Evolutionary conservation across 208 protist species (phyloP).

Genomic region (Acanthamoeba triangularis): DNA sequence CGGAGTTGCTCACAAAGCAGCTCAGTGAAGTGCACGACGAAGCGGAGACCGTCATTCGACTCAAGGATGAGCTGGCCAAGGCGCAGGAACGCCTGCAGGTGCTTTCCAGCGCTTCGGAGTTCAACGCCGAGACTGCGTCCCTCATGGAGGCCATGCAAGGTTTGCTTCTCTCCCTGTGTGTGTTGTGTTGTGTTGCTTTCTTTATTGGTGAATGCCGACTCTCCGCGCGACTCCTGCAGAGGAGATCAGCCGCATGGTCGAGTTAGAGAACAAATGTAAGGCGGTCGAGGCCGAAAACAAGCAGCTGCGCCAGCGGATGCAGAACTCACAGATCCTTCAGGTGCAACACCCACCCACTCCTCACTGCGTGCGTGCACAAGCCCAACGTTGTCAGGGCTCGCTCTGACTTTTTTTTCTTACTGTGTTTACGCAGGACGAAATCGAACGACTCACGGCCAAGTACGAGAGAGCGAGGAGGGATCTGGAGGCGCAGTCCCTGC

Average conservation of each 20-base stretch:
- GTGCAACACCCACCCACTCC: no score
- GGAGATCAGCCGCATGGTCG: conserved; percentile 42
- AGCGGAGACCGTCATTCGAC: neutral
- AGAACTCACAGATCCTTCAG: conserved; percentile 26
- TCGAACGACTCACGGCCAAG: neutral
- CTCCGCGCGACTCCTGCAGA: neutral
- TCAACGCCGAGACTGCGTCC: conserved; percentile 11
- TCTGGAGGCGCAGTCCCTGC: neutral
- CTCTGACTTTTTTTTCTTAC: no score
- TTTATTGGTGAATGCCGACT: neutral
- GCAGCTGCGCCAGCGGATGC: conserved; percentile 21
- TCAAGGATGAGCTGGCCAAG: conserved; percentile 29
- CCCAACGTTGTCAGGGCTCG: no score
- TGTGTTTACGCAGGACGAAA: no score
- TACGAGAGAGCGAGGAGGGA: neutral
- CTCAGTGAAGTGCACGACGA: neutral
- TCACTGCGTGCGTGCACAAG: no score
- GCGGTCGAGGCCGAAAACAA: neutral
- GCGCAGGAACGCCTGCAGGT: neutral
- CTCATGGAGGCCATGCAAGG: conserved; percentile 52
- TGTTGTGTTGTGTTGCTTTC: neutral
- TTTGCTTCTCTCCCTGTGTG: no score
- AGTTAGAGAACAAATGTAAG: neutral
- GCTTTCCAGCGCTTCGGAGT: neutral
- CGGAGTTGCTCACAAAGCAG: conserved; percentile 7